A percentile compares a stretch with the other conserved stretches of the same genome.
Evolutionary conservation across 306 rosid species (phyloP).

Genomic region (Ammopiptanthus mongolicus): DNA sequence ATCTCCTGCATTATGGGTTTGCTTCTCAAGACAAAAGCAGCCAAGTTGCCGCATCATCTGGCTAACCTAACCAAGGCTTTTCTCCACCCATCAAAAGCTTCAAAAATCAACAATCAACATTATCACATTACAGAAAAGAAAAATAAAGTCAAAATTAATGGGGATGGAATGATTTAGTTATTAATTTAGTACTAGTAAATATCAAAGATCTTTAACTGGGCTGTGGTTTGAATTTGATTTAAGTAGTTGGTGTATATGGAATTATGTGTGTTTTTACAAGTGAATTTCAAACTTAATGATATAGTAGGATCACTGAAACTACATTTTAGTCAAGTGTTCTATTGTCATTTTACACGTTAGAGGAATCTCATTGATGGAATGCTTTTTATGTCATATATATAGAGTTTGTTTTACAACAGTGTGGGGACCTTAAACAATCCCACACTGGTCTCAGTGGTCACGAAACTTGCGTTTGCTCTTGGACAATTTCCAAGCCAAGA

Average conservation of each 20-base stretch:
- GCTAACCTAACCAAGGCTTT: background rate
- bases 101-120: background rate
- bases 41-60: background rate
- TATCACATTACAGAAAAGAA: background rate
- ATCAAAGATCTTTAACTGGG: background rate
- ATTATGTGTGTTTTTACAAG: background rate
- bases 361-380: background rate
- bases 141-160: background rate
- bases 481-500: constrained; percentile 2
- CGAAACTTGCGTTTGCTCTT: constrained; percentile 31
- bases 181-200: background rate
- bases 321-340: background rate
- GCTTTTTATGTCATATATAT: background rate
- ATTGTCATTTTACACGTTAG: background rate
- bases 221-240: background rate
- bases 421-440: constrained; percentile 34
- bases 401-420: background rate
- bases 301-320: background rate
- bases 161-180: background rate
- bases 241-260: constrained; percentile 1
- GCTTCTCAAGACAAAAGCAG: constrained; percentile 7
- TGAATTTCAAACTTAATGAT: constrained; percentile 7
- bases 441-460: constrained; percentile 29
- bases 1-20: constrained; percentile 21
- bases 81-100: background rate